Evolutionary conservation across 2,329 filamentous ascomycete genomes (phyloP).

Genomic region (Colletotrichum orbiculare): DNA sequence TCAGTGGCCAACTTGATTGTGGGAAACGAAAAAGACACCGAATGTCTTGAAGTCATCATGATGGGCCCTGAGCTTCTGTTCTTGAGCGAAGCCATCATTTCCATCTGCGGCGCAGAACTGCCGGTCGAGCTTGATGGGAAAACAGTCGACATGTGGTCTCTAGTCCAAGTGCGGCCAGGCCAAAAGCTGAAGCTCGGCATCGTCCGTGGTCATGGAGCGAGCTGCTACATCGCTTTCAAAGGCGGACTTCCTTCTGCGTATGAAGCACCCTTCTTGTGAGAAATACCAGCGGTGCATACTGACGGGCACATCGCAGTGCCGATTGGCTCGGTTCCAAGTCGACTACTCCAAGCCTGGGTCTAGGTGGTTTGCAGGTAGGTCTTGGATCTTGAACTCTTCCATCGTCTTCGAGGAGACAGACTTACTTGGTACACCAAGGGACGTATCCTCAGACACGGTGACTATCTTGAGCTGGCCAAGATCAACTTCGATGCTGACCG

Average conservation of each 20-base stretch:
- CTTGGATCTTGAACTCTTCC: too few species aligned
- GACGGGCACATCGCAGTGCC: constrained; percentile 42
- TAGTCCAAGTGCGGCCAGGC: neutral
- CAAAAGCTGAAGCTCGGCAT: constrained; percentile 51
- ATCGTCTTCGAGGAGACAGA: too few species aligned
- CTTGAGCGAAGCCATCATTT: neutral
- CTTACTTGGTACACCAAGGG: constrained; percentile 36
- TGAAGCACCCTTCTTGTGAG: neutral
- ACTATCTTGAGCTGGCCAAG: neutral
- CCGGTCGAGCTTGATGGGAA: neutral
- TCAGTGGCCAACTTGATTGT: constrained; percentile 65
- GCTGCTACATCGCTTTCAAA: constrained; percentile 68
- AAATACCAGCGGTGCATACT: neutral
- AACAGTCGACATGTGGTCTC: constrained; percentile 8
- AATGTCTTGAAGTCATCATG: constrained; percentile 59
- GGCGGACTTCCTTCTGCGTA: constrained; percentile 51
- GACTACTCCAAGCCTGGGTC: constrained; percentile 65
- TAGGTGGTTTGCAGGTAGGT: constrained; percentile 70
- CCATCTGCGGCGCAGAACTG: constrained; percentile 9
- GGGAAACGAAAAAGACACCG: constrained; percentile 62
- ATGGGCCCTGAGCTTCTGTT: constrained; percentile 12
- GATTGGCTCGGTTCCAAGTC: constrained; percentile 69
- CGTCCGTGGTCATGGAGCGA: constrained; percentile 61
- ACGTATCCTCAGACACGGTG: constrained; percentile 51
- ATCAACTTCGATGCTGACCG: too few species aligned